Evolutionary conservation across 257 asterid species (phyloP).

Genomic region (Dorcoceras hygrometricum): DNA sequence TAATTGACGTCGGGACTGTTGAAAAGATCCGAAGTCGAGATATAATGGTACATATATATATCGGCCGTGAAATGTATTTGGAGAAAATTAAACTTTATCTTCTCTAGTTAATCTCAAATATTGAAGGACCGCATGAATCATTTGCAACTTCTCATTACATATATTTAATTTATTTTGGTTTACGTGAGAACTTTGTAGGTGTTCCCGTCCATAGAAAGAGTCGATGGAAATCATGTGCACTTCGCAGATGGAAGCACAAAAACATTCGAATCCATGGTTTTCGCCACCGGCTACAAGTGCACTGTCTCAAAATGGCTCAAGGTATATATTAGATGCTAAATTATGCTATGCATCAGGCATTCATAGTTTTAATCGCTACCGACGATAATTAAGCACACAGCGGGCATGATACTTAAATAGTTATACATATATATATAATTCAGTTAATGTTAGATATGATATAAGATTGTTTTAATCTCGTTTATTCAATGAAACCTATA

Average conservation of each 20-base stretch:
- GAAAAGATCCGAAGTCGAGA: conserved; percentile 32
- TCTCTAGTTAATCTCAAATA: too few relatives aligned
- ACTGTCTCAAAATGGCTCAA: conserved; percentile 47
- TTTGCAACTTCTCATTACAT: too few relatives aligned
- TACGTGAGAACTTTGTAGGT: conserved; percentile 35
- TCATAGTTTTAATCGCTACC: too few relatives aligned
- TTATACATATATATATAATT: too few relatives aligned
- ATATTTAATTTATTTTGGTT: not conserved
- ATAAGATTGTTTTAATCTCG: too few relatives aligned
- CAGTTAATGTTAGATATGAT: too few relatives aligned
- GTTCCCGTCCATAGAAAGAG: conserved; percentile 28
- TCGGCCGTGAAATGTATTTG: too few relatives aligned
- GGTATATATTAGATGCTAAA: conserved; percentile 18
- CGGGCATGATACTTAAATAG: too few relatives aligned
- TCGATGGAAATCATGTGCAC: conserved; percentile 24
- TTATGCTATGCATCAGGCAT: not conserved
- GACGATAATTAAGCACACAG: too few relatives aligned
- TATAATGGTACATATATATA: conserved; percentile 33
- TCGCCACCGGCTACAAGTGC: conserved; percentile 60
- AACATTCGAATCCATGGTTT: conserved; percentile 40
- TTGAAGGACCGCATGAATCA: too few relatives aligned
- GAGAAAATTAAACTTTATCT: too few relatives aligned
- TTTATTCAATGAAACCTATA: too few relatives aligned
- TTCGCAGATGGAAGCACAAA: conserved; percentile 31
- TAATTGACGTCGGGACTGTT: conserved; percentile 56